Evolutionary conservation across 2,329 filamentous ascomycete species (phyloP), one percentile per base, ranked within the genome.

Genomic region (Thielaviopsis musarum): DNA sequence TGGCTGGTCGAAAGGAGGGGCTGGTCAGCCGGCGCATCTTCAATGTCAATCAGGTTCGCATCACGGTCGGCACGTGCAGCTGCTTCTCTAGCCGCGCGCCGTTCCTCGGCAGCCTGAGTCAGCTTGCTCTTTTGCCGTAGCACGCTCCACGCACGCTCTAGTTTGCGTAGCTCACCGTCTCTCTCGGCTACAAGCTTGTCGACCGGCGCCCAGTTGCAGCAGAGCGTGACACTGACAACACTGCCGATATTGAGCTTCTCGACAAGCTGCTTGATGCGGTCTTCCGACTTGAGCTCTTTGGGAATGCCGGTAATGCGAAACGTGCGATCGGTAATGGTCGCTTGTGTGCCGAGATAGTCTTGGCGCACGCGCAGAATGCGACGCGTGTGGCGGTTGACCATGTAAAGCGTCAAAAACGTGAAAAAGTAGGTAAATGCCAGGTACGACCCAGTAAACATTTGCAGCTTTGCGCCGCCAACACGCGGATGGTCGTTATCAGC

Each of bases 381-480:
- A 65, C 85, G 82, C 0, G 93, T 97, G 71, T 95, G 85, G 51
- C 79, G 79, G 61, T 91, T 82, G 66, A 97, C 83, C 65, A 91
- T 80, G 68, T 91, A 95, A 13, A 96, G 74, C 0, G 88, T 87
- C 51, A 97, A 72, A 1, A 76, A 81, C 5, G 86, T 91, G 70
- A 97, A 98, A 56, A 97, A 77, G 73, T 96, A 98, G 1, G 90
- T 88, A 66, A 98, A 98, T n/a, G 87, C 76, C 15, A 95, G 80
- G 67, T 97, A 96, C 66, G 91, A 87, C 90, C 91, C 96, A 1
- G 96, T 74, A 66, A 91, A 95, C 54, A 70, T 68, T 41, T 59
- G 57, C 22, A 62, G 26, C 26, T 62, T 62, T 2, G 60, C 60
- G 26, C 60, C 60, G 22, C 60, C 54, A 57, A 62, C 60, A n/a